Percentiles rank a stretch among this genome's conserved stretches.
Evolutionary conservation across 2,329 filamentous ascomycete species (phyloP).

Genomic region (Cadophora sp.): DNA sequence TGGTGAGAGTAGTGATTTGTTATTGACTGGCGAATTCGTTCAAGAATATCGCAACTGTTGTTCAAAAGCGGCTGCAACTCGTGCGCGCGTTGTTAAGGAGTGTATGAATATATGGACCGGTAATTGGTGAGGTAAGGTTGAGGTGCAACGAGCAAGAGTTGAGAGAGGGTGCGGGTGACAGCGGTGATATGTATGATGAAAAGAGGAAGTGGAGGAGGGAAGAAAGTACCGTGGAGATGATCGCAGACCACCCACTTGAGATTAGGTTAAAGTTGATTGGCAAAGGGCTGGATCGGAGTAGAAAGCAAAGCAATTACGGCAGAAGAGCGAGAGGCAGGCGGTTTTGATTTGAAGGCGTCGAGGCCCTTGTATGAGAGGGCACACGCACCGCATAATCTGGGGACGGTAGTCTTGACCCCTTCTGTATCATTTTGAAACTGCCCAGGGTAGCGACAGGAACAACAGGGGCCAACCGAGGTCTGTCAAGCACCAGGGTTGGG

Average conservation of each 20-base stretch:
- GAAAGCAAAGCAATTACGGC: constrained; percentile 12
- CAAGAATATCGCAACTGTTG: constrained; percentile 8
- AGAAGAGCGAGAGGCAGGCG: constrained; percentile 1
- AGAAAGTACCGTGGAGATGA: constrained; percentile 14
- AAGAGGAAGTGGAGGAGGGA: constrained; percentile 4
- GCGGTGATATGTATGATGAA: constrained; percentile 1
- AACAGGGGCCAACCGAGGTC: neutral
- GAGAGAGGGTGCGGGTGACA: neutral
- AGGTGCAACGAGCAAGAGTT: neutral
- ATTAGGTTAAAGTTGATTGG: constrained; percentile 11
- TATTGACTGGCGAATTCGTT: constrained; percentile 6
- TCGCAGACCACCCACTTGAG: constrained; percentile 21
- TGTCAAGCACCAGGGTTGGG: neutral
- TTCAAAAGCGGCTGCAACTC: constrained; percentile 34
- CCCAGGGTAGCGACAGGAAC: constrained; percentile 8
- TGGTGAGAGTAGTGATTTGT: constrained; percentile 1
- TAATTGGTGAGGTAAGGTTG: neutral
- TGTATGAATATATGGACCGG: constrained; percentile 12
- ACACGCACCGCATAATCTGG: constrained; percentile 29
- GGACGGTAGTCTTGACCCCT: constrained; percentile 27
- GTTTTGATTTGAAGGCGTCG: constrained; percentile 14
- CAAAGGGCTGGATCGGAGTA: neutral
- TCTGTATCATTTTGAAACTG: constrained; percentile 34
- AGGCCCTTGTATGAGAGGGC: constrained; percentile 10
- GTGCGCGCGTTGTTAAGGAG: constrained; percentile 31